These are phyloP conservation scores for Aegilops sharonensis DNA, from an alignment of 176 grass and related monocot species.

Conservation along the genomic window DNA sequence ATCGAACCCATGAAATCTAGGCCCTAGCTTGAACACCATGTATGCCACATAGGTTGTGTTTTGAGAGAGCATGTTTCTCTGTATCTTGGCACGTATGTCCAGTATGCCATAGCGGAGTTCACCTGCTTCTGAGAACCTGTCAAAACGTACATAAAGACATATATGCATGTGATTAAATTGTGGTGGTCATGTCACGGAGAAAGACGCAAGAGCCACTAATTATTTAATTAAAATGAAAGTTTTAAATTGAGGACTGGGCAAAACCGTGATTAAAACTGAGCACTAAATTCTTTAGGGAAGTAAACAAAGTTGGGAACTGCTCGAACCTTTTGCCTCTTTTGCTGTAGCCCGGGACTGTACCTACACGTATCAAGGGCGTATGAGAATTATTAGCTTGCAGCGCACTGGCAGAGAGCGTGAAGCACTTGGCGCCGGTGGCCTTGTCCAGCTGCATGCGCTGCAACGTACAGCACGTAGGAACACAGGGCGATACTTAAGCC, in stretches of 20 bases:
- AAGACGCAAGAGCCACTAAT: too few species aligned
- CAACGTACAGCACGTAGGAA: too few species aligned
- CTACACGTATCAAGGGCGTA: constrained; percentile 32
- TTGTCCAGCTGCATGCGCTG: too few species aligned
- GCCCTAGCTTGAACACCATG: constrained; percentile 49
- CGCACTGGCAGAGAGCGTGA: constrained; percentile 48
- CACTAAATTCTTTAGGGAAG: too few species aligned
- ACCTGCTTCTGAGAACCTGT: constrained; percentile 44
- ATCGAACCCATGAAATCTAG: neutral
- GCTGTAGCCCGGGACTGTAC: neutral
- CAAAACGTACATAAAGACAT: neutral
- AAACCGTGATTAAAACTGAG: too few species aligned
- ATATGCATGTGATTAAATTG: neutral
- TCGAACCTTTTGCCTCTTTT: constrained; percentile 30
- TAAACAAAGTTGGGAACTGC: neutral
- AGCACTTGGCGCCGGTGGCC: constrained; percentile 39
- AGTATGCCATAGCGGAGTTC: constrained; percentile 35
- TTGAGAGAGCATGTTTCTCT: constrained; percentile 32
- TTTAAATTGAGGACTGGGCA: neutral
- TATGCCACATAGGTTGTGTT: constrained; percentile 44
- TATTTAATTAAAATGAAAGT: too few species aligned
- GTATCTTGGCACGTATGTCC: constrained; percentile 51
- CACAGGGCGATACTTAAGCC: too few species aligned
- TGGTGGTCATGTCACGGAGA: too few species aligned
- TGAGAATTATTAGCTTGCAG: neutral